Conservation (phyloP, 352 stramenopile genomes). For the Phytophthora boehmeriae region DNA sequence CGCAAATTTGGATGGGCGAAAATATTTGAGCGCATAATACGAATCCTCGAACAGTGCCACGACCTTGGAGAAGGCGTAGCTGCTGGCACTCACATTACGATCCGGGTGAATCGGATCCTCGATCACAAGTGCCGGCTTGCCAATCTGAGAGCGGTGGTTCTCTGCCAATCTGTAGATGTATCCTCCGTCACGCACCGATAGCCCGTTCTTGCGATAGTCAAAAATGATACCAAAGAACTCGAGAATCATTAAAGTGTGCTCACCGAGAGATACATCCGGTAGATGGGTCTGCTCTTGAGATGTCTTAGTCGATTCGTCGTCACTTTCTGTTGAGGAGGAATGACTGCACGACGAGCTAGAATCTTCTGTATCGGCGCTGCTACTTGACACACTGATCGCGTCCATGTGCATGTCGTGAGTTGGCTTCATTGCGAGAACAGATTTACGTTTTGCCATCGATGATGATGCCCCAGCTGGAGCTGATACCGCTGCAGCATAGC, state of each 20-base stretch:
- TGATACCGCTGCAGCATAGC: slow-evolving; percentile 72
- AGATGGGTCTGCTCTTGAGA: slow-evolving; percentile 1
- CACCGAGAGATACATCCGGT: slow-evolving; percentile 57
- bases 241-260: slow-evolving; percentile 77
- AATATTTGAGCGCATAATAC: slow-evolving; percentile 88
- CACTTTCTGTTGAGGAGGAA: slow-evolving; percentile 57
- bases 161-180: slow-evolving; percentile 87
- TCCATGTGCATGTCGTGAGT: slow-evolving; percentile 37
- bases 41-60: slow-evolving; percentile 86
- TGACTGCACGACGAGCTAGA: slow-evolving; percentile 56
- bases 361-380: slow-evolving; percentile 83
- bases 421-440: slow-evolving; percentile 6
- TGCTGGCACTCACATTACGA: slow-evolving; percentile 87
- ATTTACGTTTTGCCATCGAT: slow-evolving; percentile 23
- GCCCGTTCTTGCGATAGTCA: slow-evolving; percentile 82
- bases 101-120: slow-evolving; percentile 89
- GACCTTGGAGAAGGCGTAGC: slow-evolving; percentile 86
- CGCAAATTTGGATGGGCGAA: slow-evolving; percentile 72
- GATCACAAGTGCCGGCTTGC: slow-evolving; percentile 83
- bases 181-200: slow-evolving; percentile 84
- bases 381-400: slow-evolving; percentile 75
- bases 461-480: slow-evolving; percentile 27
- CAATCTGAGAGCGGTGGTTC: slow-evolving; percentile 44
- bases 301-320: slow-evolving; percentile 47
- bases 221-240: slow-evolving; percentile 90